Base-by-base conservation (phyloP, 2,329 filamentous ascomycete genomes). In the Fusarium sterilihyphosum region DNA sequence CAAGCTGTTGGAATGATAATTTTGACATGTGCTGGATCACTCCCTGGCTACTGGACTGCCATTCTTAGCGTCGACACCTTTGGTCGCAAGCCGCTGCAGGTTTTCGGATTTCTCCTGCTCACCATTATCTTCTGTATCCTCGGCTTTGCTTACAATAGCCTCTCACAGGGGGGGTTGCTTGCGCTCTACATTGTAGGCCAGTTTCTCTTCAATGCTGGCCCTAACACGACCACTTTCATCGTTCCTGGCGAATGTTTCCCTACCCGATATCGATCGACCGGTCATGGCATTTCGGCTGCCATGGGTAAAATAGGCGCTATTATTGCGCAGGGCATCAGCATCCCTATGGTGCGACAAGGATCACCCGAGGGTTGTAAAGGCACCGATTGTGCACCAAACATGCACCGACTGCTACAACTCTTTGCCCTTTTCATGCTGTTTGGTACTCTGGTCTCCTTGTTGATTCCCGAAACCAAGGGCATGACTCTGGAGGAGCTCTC, bases 361-460 rank as follows among this genome's bases (percentile, higher is more conserved):
- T 84, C 88, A 0, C 82, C 85, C 0, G 83, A 84, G 13, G 81
- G 84, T 22, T 89, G 88, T 68, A 83, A 85, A 26, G 87, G 88
- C 0, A 85, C 82, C 4, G 78, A 78, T 13, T 89, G 88, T 73
- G 84, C 85, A 4, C 86, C 87, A 0, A 93, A 92, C 88, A 86
- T 95, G 61, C 88, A 93, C 80, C 90, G 92, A 65, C 88, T 95
- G 43, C 91, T 96, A 85, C 88, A 94, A 80, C 92, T 95, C 43
- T 95, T 94, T 81, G 92, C 92, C 0, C 85, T 94, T 16, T 95
- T 96, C 85, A 95, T 95, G 93, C 86, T 95, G 11, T 87, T 88
- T 59, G 94, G 94, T 41, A 88, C 89, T 53, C 82, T 94, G 53
- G 90, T 90, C 6, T 91, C 91, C 3, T 84, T 95, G 8, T 83